Evolutionary conservation across 2,329 filamentous ascomycete genomes (phyloP).

Genomic region (Nemania diffusa): DNA sequence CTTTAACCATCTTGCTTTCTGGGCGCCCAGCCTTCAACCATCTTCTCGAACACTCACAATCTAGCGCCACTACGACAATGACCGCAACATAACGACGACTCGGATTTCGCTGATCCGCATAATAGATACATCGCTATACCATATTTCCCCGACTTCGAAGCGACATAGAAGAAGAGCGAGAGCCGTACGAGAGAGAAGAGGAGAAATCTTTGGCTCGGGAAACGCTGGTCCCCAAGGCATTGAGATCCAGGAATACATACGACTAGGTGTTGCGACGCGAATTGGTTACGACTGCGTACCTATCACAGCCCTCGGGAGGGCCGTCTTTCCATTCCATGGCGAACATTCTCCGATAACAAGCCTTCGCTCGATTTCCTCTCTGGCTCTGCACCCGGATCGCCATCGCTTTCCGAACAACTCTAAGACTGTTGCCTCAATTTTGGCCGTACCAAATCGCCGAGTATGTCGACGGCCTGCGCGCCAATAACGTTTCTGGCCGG

Average conservation of each 20-base stretch:
- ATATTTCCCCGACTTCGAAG: slow-evolving; percentile 4
- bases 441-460: slow-evolving; percentile 44
- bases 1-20: slow-evolving; percentile 49
- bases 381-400: slow-evolving; percentile 42
- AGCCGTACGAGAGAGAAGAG: not conserved
- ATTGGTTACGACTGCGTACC: slow-evolving; percentile 34
- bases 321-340: slow-evolving; percentile 49
- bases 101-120: not conserved
- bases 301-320: slow-evolving; percentile 38
- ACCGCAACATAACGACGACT: slow-evolving; percentile 11
- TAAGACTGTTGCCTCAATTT: slow-evolving; percentile 41
- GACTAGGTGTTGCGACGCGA: slow-evolving; percentile 24
- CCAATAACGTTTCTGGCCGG: slow-evolving; percentile 57
- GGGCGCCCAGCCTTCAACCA: slow-evolving; percentile 53
- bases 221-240: too few relatives aligned
- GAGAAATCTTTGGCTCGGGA: not conserved
- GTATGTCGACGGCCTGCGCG: slow-evolving; percentile 50
- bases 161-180: not conserved
- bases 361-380: slow-evolving; percentile 37
- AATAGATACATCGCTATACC: not conserved
- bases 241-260: slow-evolving; percentile 5
- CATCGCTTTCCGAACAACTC: slow-evolving; percentile 43
- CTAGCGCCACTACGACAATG: slow-evolving; percentile 21
- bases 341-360: slow-evolving; percentile 46
- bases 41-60: slow-evolving; percentile 43